Base-by-base conservation (phyloP, 208 protist species). In the Borovskyia barvae region DNA sequence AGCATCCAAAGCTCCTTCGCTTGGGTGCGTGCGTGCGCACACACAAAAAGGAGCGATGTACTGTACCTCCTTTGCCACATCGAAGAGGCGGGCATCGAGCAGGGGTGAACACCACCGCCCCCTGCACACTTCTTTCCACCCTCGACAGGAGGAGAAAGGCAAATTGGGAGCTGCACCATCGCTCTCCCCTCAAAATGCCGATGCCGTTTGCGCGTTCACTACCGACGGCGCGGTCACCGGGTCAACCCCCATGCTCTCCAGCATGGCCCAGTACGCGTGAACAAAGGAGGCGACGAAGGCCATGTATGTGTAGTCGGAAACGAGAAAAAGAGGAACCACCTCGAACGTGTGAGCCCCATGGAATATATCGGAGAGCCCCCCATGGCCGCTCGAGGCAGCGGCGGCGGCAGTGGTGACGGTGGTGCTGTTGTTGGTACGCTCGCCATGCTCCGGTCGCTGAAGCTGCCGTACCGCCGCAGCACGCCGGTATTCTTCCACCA, bases 251-350 rank as follows among this genome's bases (percentile, higher is more conserved):
- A 82, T 80, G 22, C 59, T 70, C 33, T 71, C 57, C 45, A 85
- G 58, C 59, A 81, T 77, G 17, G 71, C 66, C 79, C 79, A 85
- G 61, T 85, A 79, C 5, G 79, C 52, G 49, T 68, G 72, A 17
- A 79, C 73, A 35, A 86, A 82, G 51, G 68, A 74, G 9, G 68
- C 50, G 12, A 82, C 50, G 37, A 80, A 86, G n/a, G 64, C 49
- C 28, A 80, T 54, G 3, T 80, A 48, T 2, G 72, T 82, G 48
- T 68, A 68, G 35, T 66, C 63, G 14, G 71, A 75, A 0, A 82
- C 75, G 3, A 69, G 60, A 24, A 85, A 80, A 49, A 64, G n/a
- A 11, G 76, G 70, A 8, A 82, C 65, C 54, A 70, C 53, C 46
- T 62, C 35, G 32, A 70, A 30, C 45, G 36, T n/a, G 42, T 36